Evolutionary conservation across 2,329 filamentous ascomycete species (phyloP).

Genomic region (Aspergillus flavus): DNA sequence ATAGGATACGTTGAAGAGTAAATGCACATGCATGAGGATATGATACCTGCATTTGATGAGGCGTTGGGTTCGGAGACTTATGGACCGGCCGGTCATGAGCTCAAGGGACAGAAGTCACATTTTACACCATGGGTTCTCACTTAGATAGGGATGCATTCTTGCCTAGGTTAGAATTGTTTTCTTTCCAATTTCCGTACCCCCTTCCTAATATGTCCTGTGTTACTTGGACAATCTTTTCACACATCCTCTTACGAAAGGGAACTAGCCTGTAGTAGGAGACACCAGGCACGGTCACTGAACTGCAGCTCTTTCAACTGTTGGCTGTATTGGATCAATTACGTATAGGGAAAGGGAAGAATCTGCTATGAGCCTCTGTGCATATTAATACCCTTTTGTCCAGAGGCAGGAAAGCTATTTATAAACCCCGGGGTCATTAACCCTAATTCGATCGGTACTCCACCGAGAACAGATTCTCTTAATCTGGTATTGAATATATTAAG

Average conservation of each 20-base stretch:
- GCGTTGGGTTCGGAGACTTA: constrained; percentile 1
- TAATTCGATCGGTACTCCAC: background rate
- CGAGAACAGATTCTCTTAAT: background rate
- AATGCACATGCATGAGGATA: constrained; percentile 5
- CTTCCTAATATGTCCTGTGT: background rate
- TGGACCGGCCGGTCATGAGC: background rate
- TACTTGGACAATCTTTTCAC: background rate
- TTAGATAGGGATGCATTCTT: background rate
- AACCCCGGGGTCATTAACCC: background rate
- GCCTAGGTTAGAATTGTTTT: background rate
- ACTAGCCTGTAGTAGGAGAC: background rate
- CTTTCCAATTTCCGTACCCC: background rate
- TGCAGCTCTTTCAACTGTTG: background rate
- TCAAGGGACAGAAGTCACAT: background rate
- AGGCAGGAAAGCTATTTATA: background rate
- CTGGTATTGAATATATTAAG: background rate
- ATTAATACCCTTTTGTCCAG: background rate
- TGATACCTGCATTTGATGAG: constrained; percentile 3
- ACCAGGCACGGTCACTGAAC: background rate
- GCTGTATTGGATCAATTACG: background rate
- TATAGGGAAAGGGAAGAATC: background rate
- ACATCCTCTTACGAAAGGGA: background rate
- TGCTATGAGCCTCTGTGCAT: background rate
- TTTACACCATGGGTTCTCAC: background rate
- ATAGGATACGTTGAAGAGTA: constrained; percentile 77